A percentile compares a stretch with the other conserved stretches of the same genome.
These are phyloP conservation scores for Hydnum rufescens DNA, from an alignment of 768 basidiomycete species.

Conservation along the genomic window DNA sequence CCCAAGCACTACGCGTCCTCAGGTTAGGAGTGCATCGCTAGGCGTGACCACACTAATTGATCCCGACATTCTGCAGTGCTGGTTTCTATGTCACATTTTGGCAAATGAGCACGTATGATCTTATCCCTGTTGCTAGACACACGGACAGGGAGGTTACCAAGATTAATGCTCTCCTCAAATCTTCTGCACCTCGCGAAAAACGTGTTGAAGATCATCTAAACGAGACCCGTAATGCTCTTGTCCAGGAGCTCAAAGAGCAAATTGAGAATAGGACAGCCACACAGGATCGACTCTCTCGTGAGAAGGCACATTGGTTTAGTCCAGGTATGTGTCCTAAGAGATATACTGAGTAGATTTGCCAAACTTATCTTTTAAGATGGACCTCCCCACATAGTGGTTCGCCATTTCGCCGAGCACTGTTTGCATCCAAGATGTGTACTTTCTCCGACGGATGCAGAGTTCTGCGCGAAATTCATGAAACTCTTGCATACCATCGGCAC, in stretches of 20 bases:
- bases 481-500: conserved; percentile 78
- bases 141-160: conserved; percentile 43
- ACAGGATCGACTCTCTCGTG: conserved; percentile 46
- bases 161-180: conserved; percentile 12
- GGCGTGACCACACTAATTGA: not conserved
- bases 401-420: conserved; percentile 60
- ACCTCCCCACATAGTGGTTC: conserved; percentile 16
- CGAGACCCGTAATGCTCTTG: not conserved
- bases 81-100: conserved; percentile 93
- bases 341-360: not conserved
- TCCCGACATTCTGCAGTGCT: conserved; percentile 30
- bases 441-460: conserved; percentile 96
- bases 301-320: conserved; percentile 71
- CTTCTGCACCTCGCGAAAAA: not conserved
- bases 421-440: conserved; percentile 79
- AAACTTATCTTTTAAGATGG: not conserved
- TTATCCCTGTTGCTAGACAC: conserved; percentile 49
- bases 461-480: conserved; percentile 78
- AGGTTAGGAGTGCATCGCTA: conserved; percentile 8
- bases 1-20: conserved; percentile 21
- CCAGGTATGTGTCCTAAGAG: conserved; percentile 24
- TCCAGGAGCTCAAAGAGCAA: conserved; percentile 1
- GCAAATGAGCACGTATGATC: conserved; percentile 85
- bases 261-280: not conserved
- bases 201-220: not conserved